phyloP scores from a whole-genome alignment of 345 rosid genomes.

The Durio zibethinus region DNA sequence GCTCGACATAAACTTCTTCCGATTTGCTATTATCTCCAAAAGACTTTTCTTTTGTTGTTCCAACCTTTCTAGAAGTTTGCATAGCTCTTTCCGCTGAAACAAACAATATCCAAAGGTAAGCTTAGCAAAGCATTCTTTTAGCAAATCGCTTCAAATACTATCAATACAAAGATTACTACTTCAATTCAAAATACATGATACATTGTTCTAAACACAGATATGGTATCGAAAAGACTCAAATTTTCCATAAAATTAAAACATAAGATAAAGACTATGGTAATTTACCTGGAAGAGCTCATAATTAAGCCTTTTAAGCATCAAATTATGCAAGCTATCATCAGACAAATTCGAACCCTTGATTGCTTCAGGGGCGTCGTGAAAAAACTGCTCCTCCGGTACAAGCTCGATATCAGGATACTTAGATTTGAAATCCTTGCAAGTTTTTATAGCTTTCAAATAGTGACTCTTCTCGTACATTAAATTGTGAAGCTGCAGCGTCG shows the following conservation, averaged over 20 bases:
- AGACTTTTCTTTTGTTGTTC: slow-evolving; percentile 66
- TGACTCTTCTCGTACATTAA: slow-evolving; percentile 93
- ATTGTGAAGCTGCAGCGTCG: slow-evolving; percentile 77
- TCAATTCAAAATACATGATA: background rate
- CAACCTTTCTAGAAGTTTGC: slow-evolving; percentile 63
- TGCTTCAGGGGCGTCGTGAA: slow-evolving; percentile 60
- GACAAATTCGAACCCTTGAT: slow-evolving; percentile 55
- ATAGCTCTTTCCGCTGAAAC: slow-evolving; percentile 71
- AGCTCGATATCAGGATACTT: slow-evolving; percentile 80
- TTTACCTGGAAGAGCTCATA: slow-evolving; percentile 86
- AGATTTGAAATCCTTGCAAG: slow-evolving; percentile 81
- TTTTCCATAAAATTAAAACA: background rate
- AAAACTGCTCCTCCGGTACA: slow-evolving; percentile 76
- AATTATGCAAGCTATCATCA: slow-evolving; percentile 56
- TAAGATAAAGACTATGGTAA: background rate
- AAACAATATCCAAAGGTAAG: background rate
- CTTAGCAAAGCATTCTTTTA: background rate
- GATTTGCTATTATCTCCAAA: slow-evolving; percentile 65
- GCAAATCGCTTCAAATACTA: background rate
- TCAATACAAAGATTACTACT: background rate
- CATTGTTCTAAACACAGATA: background rate
- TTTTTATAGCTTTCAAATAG: slow-evolving; percentile 75
- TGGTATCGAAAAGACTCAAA: background rate
- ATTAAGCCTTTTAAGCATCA: slow-evolving; percentile 86
- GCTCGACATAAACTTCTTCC: slow-evolving; percentile 78